Evolutionary conservation across 352 stramenopile genomes (phyloP).

Genomic region (Discostella stelligera): DNA sequence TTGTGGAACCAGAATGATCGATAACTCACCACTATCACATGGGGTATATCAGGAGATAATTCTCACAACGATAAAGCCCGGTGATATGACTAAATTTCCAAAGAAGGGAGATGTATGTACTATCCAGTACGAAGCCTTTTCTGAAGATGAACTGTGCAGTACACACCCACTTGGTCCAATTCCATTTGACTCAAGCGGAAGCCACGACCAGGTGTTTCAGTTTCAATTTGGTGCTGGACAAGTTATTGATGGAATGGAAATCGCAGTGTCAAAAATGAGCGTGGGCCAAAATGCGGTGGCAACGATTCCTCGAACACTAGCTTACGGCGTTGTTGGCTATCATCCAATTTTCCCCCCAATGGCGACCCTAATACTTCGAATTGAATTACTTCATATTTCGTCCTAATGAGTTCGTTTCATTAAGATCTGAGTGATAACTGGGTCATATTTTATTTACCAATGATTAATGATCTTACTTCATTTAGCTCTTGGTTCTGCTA

Average conservation of each 20-base stretch:
- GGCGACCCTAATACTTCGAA: constrained; percentile 59
- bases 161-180: constrained; percentile 5
- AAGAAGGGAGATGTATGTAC: constrained; percentile 30
- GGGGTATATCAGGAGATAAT: background rate
- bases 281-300: constrained; percentile 55
- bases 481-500: too few species aligned
- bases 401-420: too few species aligned
- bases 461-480: too few species aligned
- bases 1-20: too few species aligned
- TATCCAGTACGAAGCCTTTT: constrained; percentile 56
- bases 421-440: too few species aligned
- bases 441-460: too few species aligned
- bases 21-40: too few species aligned
- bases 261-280: constrained; percentile 66
- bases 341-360: constrained; percentile 69
- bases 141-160: constrained; percentile 31
- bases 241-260: constrained; percentile 71
- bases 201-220: constrained; percentile 43
- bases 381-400: constrained; percentile 69
- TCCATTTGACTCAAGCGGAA: constrained; percentile 34
- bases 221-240: constrained; percentile 66
- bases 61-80: constrained; percentile 36
- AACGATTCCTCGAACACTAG: constrained; percentile 60
- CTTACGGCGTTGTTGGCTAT: constrained; percentile 70
- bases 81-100: constrained; percentile 41